A percentile compares a stretch with the other conserved stretches of the same genome.
phyloP scores from a whole-genome alignment of 2,329 filamentous ascomycete species.

The Exserohilum turcica region DNA sequence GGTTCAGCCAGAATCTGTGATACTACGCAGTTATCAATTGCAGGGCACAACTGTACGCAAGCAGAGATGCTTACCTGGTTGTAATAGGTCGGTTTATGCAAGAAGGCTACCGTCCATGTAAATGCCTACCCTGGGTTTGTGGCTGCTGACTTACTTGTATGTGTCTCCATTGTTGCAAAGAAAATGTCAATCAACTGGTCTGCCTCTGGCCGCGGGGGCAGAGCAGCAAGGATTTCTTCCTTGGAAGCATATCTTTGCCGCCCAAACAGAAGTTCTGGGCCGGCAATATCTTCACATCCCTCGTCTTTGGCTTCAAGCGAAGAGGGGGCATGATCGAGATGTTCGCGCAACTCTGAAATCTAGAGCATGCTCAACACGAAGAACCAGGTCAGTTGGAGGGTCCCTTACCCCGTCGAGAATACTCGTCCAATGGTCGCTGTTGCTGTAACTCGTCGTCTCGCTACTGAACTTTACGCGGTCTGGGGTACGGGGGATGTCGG shows the following conservation, averaged over 20 bases:
- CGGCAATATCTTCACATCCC: constrained; percentile 19
- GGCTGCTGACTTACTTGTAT: constrained; percentile 25
- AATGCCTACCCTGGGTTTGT: background rate
- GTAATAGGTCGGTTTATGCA: constrained; percentile 40
- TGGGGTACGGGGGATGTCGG: constrained; percentile 31
- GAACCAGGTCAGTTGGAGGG: background rate
- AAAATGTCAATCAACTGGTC: constrained; percentile 33
- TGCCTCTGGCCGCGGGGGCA: constrained; percentile 33
- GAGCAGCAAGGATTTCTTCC: constrained; percentile 36
- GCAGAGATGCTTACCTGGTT: constrained; percentile 23
- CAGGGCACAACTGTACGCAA: no score
- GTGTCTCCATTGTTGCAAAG: constrained; percentile 36
- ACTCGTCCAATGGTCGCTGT: constrained; percentile 45
- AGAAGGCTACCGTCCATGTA: constrained; percentile 24
- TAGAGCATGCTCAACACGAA: constrained; percentile 9
- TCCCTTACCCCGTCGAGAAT: constrained; percentile 43
- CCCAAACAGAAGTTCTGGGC: constrained; percentile 40
- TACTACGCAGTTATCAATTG: constrained; percentile 42
- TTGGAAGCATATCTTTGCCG: constrained; percentile 33
- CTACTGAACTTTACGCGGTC: constrained; percentile 37
- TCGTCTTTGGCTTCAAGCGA: constrained; percentile 24
- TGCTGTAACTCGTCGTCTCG: constrained; percentile 40
- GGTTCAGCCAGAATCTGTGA: constrained; percentile 51
- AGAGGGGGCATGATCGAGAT: constrained; percentile 38
- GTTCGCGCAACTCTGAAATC: constrained; percentile 42